phyloP scores from a whole-genome alignment of 352 stramenopile genomes.

The Pseudoperonospora humuli region DNA sequence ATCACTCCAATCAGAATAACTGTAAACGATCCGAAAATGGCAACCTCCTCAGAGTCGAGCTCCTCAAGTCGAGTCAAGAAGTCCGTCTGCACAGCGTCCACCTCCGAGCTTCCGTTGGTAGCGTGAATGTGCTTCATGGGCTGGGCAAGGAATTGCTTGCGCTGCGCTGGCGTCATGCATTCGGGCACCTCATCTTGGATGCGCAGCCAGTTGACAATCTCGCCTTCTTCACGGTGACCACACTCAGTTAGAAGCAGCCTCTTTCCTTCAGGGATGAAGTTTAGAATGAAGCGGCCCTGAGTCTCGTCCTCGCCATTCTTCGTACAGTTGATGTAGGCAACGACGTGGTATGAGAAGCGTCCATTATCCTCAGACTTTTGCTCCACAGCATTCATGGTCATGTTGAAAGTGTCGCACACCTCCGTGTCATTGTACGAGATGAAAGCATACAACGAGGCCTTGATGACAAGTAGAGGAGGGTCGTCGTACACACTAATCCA shows the following conservation, averaged over 20 bases:
- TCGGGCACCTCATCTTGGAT: constrained; percentile 75
- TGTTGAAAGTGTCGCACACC: constrained; percentile 81
- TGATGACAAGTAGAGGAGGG: constrained; percentile 69
- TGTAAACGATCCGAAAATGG: constrained; percentile 49
- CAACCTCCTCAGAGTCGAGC: constrained; percentile 56
- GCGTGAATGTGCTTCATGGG: constrained; percentile 85
- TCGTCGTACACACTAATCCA: constrained; percentile 83
- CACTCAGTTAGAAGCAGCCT: constrained; percentile 72
- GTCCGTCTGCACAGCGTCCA: constrained; percentile 45
- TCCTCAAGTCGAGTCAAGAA: constrained; percentile 61
- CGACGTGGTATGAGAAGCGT: constrained; percentile 71
- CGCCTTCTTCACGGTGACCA: constrained; percentile 71
- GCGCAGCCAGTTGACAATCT: constrained; percentile 83
- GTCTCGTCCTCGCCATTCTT: constrained; percentile 69
- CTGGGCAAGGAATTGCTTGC: constrained; percentile 74
- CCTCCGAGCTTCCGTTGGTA: constrained; percentile 43
- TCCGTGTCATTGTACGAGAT: constrained; percentile 79
- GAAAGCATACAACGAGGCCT: constrained; percentile 81
- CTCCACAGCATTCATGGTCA: constrained; percentile 80
- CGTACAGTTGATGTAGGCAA: constrained; percentile 82
- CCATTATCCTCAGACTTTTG: constrained; percentile 68
- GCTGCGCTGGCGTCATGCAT: constrained; percentile 74
- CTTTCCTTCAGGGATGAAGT: constrained; percentile 79
- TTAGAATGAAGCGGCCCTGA: constrained; percentile 70
- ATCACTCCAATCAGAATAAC: constrained; percentile 59